phyloP scores from a whole-genome alignment of 805 yeast species.

The Candida railenensis region DNA sequence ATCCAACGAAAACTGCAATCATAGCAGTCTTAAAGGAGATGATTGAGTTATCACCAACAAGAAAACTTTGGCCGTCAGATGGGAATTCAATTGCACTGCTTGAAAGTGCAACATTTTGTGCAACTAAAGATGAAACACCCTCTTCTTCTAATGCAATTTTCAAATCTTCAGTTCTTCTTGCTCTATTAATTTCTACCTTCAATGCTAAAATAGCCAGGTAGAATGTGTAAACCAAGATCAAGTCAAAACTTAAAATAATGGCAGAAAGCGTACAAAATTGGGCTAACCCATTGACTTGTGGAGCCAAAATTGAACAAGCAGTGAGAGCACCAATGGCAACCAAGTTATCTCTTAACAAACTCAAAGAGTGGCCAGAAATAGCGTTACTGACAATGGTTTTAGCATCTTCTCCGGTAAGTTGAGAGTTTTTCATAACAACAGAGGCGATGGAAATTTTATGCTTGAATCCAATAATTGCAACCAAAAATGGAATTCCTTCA shows the following conservation, averaged over 20 bases:
- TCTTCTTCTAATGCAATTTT: slow-evolving; percentile 88
- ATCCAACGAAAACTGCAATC: slow-evolving; percentile 55
- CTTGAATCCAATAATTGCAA: slow-evolving; percentile 89
- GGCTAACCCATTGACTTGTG: slow-evolving; percentile 67
- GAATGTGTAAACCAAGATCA: slow-evolving; percentile 73
- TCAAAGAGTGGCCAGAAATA: slow-evolving; percentile 40
- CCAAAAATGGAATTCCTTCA: slow-evolving; percentile 92
- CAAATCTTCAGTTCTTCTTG: slow-evolving; percentile 76
- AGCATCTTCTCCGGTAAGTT: slow-evolving; percentile 36
- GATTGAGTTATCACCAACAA: slow-evolving; percentile 30
- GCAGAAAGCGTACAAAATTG: slow-evolving; percentile 79
- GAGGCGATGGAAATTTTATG: slow-evolving; percentile 74
- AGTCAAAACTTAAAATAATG: slow-evolving; percentile 67
- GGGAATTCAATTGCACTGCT: slow-evolving; percentile 37
- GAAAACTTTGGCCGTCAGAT: slow-evolving; percentile 13
- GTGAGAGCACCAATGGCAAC: slow-evolving; percentile 70
- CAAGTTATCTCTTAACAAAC: slow-evolving; percentile 71
- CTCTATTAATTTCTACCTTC: slow-evolving; percentile 84
- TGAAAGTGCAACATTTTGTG: slow-evolving; percentile 61
- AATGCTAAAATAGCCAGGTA: slow-evolving; percentile 80
- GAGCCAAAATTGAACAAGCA: slow-evolving; percentile 64
- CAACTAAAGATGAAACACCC: slow-evolving; percentile 75
- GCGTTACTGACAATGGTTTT: slow-evolving; percentile 43
- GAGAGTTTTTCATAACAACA: slow-evolving; percentile 46
- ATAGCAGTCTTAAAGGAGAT: slow-evolving; percentile 59